Evolutionary conservation across 2,329 filamentous ascomycete species (phyloP).

Genomic region (Epicoccum sorghinum): DNA sequence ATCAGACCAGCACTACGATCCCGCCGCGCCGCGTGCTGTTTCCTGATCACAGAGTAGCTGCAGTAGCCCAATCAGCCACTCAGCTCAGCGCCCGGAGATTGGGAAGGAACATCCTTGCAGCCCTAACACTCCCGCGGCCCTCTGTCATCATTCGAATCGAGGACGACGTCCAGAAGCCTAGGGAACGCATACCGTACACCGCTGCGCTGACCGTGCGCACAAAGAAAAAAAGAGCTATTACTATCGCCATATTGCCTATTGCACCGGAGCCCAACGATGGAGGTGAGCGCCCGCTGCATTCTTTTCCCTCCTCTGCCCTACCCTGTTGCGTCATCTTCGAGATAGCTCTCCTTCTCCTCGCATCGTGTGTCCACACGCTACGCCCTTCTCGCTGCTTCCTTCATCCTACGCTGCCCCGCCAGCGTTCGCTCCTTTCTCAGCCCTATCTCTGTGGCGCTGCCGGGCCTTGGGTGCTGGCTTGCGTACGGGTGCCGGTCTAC

Average conservation of each 20-base stretch:
- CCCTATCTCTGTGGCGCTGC: conserved; percentile 30
- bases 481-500: conserved; percentile 13
- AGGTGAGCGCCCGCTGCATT: conserved; percentile 19
- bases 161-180: conserved; percentile 19
- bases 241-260: conserved; percentile 14
- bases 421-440: conserved; percentile 28
- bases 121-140: conserved; percentile 14
- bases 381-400: conserved; percentile 2
- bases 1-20: conserved; percentile 6
- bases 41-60: conserved; percentile 12
- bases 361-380: conserved; percentile 4
- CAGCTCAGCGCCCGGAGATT: conserved; percentile 15
- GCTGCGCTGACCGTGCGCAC: conserved; percentile 20
- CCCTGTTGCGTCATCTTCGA: conserved; percentile 17
- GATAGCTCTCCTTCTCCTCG: conserved; percentile 13
- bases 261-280: conserved; percentile 19
- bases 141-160: conserved; percentile 17
- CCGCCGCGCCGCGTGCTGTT: conserved; percentile 13
- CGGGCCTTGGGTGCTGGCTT: conserved; percentile 38
- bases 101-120: conserved; percentile 17
- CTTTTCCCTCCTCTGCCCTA: conserved; percentile 13
- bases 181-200: conserved; percentile 18
- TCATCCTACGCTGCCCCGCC: neutral
- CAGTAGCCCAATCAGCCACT: conserved; percentile 13
- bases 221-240: conserved; percentile 18